Conservation (phyloP, 2,329 filamentous ascomycete genomes). For the Dothistroma septosporum region DNA sequence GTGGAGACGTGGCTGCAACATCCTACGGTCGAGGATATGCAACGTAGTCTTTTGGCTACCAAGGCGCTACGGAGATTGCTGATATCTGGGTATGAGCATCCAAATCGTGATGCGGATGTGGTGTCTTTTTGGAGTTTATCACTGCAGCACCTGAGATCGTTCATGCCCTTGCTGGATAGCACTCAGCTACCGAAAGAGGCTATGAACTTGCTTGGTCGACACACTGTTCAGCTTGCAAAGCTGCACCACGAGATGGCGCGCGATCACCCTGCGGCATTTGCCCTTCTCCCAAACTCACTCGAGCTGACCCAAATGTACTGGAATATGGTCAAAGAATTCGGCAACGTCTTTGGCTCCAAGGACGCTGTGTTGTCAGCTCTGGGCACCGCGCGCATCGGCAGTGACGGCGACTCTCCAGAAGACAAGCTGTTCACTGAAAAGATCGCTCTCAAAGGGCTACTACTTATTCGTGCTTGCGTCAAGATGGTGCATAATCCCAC, state of each 20-base stretch:
- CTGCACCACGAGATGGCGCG: constrained; percentile 83
- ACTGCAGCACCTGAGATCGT: constrained; percentile 70
- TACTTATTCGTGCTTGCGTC: constrained; percentile 76
- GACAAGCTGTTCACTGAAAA: constrained; percentile 57
- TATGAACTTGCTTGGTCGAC: constrained; percentile 65
- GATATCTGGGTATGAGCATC: constrained; percentile 76
- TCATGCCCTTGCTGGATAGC: constrained; percentile 55
- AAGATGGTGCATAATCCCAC: constrained; percentile 78
- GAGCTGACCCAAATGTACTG: constrained; percentile 79
- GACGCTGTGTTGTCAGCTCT: constrained; percentile 33
- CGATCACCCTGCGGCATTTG: constrained; percentile 75
- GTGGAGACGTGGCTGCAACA: constrained; percentile 59
- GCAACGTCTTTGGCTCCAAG: constrained; percentile 63
- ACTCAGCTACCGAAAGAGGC: constrained; percentile 10
- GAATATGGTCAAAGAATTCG: constrained; percentile 72
- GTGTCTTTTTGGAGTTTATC: constrained; percentile 76
- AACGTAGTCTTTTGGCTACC: constrained; percentile 72
- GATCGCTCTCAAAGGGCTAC: constrained; percentile 74
- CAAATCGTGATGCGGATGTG: constrained; percentile 72
- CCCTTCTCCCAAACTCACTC: constrained; percentile 73
- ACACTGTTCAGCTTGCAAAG: constrained; percentile 85
- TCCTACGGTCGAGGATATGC: constrained; percentile 53
- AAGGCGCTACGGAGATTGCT: constrained; percentile 77
- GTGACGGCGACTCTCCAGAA: constrained; percentile 43
- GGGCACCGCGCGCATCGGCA: constrained; percentile 40